Evolutionary conservation across 345 rosid species (phyloP).

Genomic region (Ricinus communis): DNA sequence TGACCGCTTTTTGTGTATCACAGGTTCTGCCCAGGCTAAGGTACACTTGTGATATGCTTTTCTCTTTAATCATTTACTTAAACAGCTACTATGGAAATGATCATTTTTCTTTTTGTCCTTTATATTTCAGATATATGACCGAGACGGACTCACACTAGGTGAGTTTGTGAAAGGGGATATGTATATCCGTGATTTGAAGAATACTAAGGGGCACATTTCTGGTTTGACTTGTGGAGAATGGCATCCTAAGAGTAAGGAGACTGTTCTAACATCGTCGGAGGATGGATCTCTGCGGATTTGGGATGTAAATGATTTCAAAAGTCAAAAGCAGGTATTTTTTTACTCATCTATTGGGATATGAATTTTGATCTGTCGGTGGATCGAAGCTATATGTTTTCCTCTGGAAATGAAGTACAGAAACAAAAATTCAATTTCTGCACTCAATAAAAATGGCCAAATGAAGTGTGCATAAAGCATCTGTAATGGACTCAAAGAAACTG

Average conservation of each 20-base stretch:
- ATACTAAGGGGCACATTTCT: constrained; percentile 90
- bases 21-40: constrained; percentile 99
- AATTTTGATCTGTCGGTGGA: constrained; percentile 5
- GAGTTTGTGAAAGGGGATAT: constrained; percentile 98
- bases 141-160: constrained; percentile 92
- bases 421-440: neutral
- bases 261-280: constrained; percentile 89
- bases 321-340: constrained; percentile 77
- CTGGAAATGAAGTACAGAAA: neutral
- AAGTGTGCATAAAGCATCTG: neutral
- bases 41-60: no score
- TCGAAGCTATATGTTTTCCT: constrained; percentile 1
- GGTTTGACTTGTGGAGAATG: constrained; percentile 97
- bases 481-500: neutral
- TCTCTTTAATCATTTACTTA: no score
- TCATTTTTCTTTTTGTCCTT: no score
- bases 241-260: constrained; percentile 85
- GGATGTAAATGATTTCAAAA: constrained; percentile 95
- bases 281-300: constrained; percentile 95
- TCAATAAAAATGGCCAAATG: neutral
- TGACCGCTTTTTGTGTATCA: constrained; percentile 79
- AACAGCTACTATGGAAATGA: no score
- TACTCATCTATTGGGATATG: neutral
- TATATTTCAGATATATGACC: constrained; percentile 83
- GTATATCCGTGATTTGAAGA: constrained; percentile 96